Conservation (phyloP, 148 eudicot genomes). For the Pouteria glomerata region DNA sequence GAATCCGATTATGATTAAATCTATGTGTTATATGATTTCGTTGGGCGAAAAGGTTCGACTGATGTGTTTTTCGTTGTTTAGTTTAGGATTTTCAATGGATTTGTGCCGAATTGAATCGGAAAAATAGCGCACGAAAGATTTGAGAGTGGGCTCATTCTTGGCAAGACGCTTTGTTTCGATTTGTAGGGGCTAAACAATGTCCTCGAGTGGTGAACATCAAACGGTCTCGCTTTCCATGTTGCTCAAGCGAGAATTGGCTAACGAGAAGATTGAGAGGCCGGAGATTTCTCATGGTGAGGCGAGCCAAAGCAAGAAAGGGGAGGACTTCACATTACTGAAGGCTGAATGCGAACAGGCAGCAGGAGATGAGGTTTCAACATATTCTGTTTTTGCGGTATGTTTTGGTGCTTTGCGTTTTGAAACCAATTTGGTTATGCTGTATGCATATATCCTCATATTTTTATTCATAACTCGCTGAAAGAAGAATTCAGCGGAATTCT, state of each 20-base stretch:
- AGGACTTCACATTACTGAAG: constrained; percentile 77
- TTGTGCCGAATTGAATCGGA: constrained; percentile 9
- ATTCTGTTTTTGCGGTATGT: constrained; percentile 82
- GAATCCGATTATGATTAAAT: not conserved
- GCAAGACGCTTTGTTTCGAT: constrained; percentile 1
- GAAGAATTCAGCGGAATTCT: too few relatives aligned
- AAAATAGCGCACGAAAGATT: constrained; percentile 4
- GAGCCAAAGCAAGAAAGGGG: constrained; percentile 89
- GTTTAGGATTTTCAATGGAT: constrained; percentile 17
- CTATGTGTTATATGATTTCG: not conserved
- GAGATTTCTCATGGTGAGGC: constrained; percentile 69
- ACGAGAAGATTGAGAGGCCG: constrained; percentile 77
- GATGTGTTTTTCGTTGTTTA: not conserved
- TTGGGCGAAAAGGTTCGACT: not conserved
- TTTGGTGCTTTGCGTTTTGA: not conserved
- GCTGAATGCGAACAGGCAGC: constrained; percentile 77
- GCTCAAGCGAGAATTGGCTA: constrained; percentile 72
- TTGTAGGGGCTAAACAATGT: constrained; percentile 39
- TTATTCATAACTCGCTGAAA: not conserved
- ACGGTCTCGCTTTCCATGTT: constrained; percentile 81
- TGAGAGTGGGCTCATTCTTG: not conserved
- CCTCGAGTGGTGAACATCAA: constrained; percentile 84
- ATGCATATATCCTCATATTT: not conserved
- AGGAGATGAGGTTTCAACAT: constrained; percentile 84
- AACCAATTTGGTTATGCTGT: not conserved